Conservation (phyloP, 257 asterid genomes). For the Salvia splendens region DNA sequence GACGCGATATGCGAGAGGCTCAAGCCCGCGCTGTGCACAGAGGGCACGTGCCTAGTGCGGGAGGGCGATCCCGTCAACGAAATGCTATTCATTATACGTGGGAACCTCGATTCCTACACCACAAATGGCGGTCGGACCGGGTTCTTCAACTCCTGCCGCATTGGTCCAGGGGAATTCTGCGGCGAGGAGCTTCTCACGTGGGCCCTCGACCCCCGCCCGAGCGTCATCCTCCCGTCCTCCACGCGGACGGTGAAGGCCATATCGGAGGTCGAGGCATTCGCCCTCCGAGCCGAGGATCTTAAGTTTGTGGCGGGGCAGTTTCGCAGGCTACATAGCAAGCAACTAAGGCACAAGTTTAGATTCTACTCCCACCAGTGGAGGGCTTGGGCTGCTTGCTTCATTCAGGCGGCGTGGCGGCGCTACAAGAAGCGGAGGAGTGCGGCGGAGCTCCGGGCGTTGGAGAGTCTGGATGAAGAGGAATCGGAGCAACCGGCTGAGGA, state of each 20-base stretch:
- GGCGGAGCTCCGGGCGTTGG: conserved; percentile 56
- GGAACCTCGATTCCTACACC: conserved; percentile 88
- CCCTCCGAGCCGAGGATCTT: conserved; percentile 76
- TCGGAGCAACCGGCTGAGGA: conserved; percentile 25
- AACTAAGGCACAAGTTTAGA: conserved; percentile 80
- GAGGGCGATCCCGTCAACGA: conserved; percentile 97
- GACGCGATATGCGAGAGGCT: conserved; percentile 97
- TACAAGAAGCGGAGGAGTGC: conserved; percentile 53
- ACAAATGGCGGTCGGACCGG: conserved; percentile 97
- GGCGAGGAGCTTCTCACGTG: conserved; percentile 96
- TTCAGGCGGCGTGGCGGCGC: conserved; percentile 93
- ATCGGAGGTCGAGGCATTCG: conserved; percentile 87
- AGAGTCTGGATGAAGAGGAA: conserved; percentile 32
- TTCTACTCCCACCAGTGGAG: conserved; percentile 98
- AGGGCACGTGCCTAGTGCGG: conserved; percentile 74
- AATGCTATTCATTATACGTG: conserved; percentile 87
- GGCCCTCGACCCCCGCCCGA: conserved; percentile 95
- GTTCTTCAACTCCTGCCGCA: conserved; percentile 82
- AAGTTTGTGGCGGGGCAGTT: conserved; percentile 87
- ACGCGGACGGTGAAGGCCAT: conserved; percentile 87
- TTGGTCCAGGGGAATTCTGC: conserved; percentile 89
- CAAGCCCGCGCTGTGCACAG: conserved; percentile 78
- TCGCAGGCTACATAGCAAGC: conserved; percentile 86
- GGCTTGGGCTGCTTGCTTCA: conserved; percentile 84
- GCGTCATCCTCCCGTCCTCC: conserved; percentile 82